These are phyloP conservation scores for Ensete glaucum DNA, from an alignment of 176 grass and related monocot species.

Conservation along the genomic window DNA sequence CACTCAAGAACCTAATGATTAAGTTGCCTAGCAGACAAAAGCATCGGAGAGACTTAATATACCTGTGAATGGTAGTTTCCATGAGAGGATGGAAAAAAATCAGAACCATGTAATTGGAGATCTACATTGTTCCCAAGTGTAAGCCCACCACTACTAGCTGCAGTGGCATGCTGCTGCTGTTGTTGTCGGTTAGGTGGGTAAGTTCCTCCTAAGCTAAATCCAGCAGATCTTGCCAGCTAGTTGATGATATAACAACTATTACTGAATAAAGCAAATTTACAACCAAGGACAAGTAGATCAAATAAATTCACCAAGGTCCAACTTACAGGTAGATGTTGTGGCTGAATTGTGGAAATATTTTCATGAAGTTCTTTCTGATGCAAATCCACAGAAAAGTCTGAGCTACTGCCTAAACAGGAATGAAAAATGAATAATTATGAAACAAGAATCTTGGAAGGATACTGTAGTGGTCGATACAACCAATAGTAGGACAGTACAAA, in stretches of 20 bases:
- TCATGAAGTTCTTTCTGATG: constrained; percentile 97
- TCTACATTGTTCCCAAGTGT: constrained; percentile 32
- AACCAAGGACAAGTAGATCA: neutral
- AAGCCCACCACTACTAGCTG: constrained; percentile 44
- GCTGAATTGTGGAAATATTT: constrained; percentile 73
- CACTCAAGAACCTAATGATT: neutral
- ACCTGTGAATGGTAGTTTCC: constrained; percentile 35
- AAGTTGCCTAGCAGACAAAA: neutral
- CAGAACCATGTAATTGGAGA: constrained; percentile 35
- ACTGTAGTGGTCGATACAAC: neutral
- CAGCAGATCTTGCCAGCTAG: constrained; percentile 83
- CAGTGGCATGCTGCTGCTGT: constrained; percentile 65
- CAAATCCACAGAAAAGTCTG: constrained; percentile 84
- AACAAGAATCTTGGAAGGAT: neutral
- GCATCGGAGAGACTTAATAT: neutral
- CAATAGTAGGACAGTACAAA: neutral
- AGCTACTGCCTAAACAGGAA: constrained; percentile 43
- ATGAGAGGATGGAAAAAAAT: constrained; percentile 40
- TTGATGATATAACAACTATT: neutral
- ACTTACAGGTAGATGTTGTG: constrained; percentile 72
- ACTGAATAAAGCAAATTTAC: neutral
- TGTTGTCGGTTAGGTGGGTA: constrained; percentile 69
- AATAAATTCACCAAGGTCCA: neutral
- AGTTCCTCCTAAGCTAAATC: constrained; percentile 73
- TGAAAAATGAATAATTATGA: constrained; percentile 5